Conservation (phyloP, 2,329 filamentous ascomycete species). For the Penicillium sp. region DNA sequence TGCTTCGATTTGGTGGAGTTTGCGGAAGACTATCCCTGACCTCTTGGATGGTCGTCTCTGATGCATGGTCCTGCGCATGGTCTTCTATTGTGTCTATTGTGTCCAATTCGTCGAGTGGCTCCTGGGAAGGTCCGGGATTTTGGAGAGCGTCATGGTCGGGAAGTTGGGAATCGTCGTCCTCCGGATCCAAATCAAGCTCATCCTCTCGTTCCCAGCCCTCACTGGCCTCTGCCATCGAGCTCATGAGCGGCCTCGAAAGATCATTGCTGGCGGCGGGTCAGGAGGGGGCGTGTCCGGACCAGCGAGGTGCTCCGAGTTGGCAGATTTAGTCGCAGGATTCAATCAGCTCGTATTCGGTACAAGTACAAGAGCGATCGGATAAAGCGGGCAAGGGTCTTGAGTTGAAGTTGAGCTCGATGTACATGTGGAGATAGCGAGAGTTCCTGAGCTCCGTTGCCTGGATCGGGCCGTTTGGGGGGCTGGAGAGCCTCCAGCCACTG, state of each 20-base stretch:
- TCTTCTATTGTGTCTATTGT: constrained; percentile 28
- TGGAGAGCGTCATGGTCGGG: constrained; percentile 31
- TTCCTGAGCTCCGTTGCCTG: constrained; percentile 3
- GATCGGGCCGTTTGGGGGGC: constrained; percentile 3
- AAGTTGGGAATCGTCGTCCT: constrained; percentile 36
- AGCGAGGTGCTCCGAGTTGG: neutral
- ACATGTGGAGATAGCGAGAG: constrained; percentile 3
- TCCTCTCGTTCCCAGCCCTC: constrained; percentile 61
- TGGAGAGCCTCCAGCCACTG: constrained; percentile 4
- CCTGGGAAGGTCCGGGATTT: constrained; percentile 15
- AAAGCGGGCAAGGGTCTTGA: neutral
- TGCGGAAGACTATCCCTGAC: constrained; percentile 20
- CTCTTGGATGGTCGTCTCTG: constrained; percentile 19
- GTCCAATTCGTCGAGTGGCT: constrained; percentile 24
- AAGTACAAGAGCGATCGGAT: neutral
- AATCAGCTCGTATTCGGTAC: neutral
- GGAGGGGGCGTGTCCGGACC: constrained; percentile 1
- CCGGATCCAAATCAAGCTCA: constrained; percentile 47
- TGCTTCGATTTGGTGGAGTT: constrained; percentile 23
- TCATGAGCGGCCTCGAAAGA: constrained; percentile 60
- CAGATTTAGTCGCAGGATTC: neutral
- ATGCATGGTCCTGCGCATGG: constrained; percentile 23
- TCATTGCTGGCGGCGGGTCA: constrained; percentile 50
- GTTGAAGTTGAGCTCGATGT: constrained; percentile 2
- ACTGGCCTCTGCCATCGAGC: constrained; percentile 64